Evolutionary conservation across 1,284 basidiomycete genomes (phyloP), one percentile per base, ranked within the genome.

Genomic region (Leucoagaricus sp.): DNA sequence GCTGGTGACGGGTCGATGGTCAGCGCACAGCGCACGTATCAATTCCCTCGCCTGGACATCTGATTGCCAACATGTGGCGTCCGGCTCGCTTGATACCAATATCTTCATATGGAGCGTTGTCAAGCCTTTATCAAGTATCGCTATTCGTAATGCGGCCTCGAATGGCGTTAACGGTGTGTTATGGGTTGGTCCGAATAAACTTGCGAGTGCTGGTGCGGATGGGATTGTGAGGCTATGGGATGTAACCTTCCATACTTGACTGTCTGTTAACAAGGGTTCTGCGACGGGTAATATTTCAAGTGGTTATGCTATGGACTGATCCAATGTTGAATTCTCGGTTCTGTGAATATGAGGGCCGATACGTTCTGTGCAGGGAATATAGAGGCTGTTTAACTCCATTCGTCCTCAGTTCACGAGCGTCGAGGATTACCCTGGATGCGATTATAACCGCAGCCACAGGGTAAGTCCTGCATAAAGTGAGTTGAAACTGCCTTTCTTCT

Each of bases 31-130:
- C 3, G 93, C 85, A 0, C 86, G 93, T 19, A 83, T 98, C 58
- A 83, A 89, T 63, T 84, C 90, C 15, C 80, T 98, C 13, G 76
- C 84, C 0, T 98, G 91, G 85, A 89, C 89, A 2, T 69, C 83
- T 1, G 86, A 92, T 64, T 86, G 86, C 3, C 78, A 79, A 64
- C 83, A 94, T 64, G 85, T 92, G 58, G 94, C 88, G 2, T 94
- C 93, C 7, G 94, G 89, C 13, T 93, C 93, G 8, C 80, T 96
- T 34, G 96, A 99, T 69, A 96, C 95, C 26, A 86, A 94, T 65
- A 85, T 97, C 7, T 97, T 94, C 69, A 75, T 98, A 38, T 98
- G 94, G 88, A 88, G 87, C 63, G 85, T 93, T 36, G 79, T 80
- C 57, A 88, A 89, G 61, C 88, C 90, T 10, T 75, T 86, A 71